Evolutionary conservation across 345 rosid genomes (phyloP).

Genomic region (Gossypium arboreum): DNA sequence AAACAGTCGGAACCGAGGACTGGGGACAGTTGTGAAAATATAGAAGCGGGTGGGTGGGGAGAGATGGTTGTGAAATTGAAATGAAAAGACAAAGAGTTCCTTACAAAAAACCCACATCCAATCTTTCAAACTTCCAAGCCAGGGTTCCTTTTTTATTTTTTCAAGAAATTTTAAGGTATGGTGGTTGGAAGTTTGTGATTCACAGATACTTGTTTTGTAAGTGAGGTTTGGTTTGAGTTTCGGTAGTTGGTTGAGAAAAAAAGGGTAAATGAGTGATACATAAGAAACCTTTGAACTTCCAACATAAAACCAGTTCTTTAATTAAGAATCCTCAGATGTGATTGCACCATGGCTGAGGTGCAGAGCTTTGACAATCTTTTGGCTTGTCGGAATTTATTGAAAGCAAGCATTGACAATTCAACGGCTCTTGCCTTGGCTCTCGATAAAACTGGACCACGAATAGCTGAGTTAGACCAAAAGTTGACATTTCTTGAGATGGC

Average conservation of each 20-base stretch:
- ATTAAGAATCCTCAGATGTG: not conserved
- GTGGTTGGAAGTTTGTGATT: constrained; percentile 8
- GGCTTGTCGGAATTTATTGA: constrained; percentile 44
- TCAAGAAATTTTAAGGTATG: not conserved
- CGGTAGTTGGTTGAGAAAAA: constrained; percentile 41
- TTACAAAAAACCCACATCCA: not conserved
- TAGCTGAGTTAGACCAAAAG: constrained; percentile 33
- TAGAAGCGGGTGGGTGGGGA: not conserved
- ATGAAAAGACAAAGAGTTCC: not conserved
- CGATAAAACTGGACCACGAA: constrained; percentile 35
- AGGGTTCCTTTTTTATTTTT: not conserved
- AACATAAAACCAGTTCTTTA: not conserved
- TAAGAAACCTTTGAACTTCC: constrained; percentile 21
- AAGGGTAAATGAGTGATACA: constrained; percentile 22
- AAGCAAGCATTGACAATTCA: constrained; percentile 55
- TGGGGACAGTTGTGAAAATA: not conserved
- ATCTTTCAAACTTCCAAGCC: not conserved
- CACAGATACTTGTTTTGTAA: constrained; percentile 38
- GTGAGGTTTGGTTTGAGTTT: constrained; percentile 65
- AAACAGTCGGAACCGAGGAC: not conserved
- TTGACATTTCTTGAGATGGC: constrained; percentile 43
- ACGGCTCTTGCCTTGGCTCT: constrained; percentile 42
- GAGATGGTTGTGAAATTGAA: not conserved
- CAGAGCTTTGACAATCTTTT: constrained; percentile 35
- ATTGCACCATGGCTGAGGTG: constrained; percentile 34